Conservation (phyloP, 2,329 filamentous ascomycete species). For the Colletotrichum gigasporum region DNA sequence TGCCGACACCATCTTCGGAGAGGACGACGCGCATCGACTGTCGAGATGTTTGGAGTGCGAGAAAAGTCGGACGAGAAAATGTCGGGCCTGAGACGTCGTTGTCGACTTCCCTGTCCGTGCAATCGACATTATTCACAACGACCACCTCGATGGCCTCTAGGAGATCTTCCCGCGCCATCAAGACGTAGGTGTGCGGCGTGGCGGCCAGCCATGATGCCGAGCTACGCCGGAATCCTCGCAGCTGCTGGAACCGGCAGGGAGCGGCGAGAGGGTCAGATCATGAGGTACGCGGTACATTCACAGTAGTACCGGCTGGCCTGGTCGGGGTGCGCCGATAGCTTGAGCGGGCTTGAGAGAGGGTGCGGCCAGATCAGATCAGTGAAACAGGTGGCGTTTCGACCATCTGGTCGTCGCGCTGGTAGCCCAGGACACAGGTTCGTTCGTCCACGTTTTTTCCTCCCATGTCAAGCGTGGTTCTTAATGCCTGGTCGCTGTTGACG, state of each 20-base stretch:
- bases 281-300: neutral
- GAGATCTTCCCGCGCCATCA: neutral
- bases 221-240: neutral
- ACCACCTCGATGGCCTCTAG: too few relatives aligned
- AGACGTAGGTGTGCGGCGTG: neutral
- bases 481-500: neutral
- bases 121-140: too few relatives aligned
- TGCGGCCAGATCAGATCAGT: slow-evolving; percentile 10
- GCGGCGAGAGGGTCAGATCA: slow-evolving; percentile 7
- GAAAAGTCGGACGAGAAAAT: neutral
- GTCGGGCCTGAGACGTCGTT: neutral
- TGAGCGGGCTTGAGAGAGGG: neutral
- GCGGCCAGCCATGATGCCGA: neutral
- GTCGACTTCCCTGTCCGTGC: neutral
- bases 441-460: neutral
- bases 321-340: slow-evolving; percentile 10
- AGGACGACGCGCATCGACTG: slow-evolving; percentile 9
- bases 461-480: neutral
- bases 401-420: neutral
- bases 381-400: slow-evolving; percentile 1
- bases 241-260: neutral
- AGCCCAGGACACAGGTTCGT: neutral
- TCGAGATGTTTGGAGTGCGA: neutral
- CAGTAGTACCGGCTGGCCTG: neutral
- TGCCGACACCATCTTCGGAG: slow-evolving; percentile 18